Evolutionary conservation across 352 stramenopile genomes (phyloP).

Genomic region (Pythium rishiriense): DNA sequence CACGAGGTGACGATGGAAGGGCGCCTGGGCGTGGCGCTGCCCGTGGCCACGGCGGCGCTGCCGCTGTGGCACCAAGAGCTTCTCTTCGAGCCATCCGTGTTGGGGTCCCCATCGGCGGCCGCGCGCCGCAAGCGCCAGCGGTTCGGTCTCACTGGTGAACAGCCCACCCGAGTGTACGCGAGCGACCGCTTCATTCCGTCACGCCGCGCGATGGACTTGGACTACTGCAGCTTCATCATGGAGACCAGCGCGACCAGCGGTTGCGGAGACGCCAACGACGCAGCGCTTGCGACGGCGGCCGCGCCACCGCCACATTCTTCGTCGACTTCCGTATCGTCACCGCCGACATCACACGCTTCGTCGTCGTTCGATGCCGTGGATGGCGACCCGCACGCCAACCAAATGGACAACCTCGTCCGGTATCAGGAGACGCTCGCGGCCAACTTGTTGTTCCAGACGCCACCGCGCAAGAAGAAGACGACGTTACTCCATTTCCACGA

Average conservation of each 20-base stretch:
- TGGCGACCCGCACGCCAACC: slow-evolving; percentile 11
- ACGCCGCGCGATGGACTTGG: slow-evolving; percentile 41
- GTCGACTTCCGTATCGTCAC: neutral
- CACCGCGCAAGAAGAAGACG: slow-evolving; percentile 18
- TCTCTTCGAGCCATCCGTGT: slow-evolving; percentile 16
- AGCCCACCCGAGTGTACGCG: slow-evolving; percentile 21
- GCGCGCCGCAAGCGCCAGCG: slow-evolving; percentile 35
- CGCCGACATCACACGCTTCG: neutral
- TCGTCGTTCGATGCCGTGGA: slow-evolving; percentile 3
- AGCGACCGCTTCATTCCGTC: slow-evolving; percentile 54
- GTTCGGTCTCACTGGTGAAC: slow-evolving; percentile 4
- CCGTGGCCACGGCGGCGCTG: slow-evolving; percentile 20
- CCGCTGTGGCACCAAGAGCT: slow-evolving; percentile 37
- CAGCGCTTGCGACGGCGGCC: neutral
- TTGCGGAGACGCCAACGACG: neutral
- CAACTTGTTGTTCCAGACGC: slow-evolving; percentile 34
- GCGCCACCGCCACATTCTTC: neutral
- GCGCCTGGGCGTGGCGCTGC: slow-evolving; percentile 30
- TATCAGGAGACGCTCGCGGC: slow-evolving; percentile 39
- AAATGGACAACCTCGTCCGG: slow-evolving; percentile 32
- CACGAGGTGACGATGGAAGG: slow-evolving; percentile 28
- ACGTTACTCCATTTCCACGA: slow-evolving; percentile 30
- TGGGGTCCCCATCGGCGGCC: neutral
- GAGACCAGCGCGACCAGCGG: neutral
- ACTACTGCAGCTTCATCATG: slow-evolving; percentile 46